These are phyloP conservation scores for Entomophthora muscae DNA, from an alignment of 371 early-diverging fungal species.

Conservation along the genomic window DNA sequence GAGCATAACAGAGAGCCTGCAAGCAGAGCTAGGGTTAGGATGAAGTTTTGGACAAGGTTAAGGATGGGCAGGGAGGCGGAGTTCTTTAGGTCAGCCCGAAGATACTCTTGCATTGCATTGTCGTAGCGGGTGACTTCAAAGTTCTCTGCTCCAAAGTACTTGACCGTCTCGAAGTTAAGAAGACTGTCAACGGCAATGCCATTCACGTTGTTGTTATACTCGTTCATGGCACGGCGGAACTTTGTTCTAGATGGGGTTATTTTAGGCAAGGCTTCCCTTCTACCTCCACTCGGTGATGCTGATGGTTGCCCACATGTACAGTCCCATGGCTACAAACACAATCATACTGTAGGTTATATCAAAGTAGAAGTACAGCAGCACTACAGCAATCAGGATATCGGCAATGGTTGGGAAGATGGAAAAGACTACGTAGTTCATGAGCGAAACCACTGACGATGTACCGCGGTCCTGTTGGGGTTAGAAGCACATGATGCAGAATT, in stretches of 20 bases:
- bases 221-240: conserved; percentile 57
- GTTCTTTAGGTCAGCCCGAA: conserved; percentile 60
- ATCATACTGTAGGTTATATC: conserved; percentile 63
- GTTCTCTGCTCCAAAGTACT: conserved; percentile 59
- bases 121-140: conserved; percentile 72
- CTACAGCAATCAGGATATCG: conserved; percentile 68
- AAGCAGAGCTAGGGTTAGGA: conserved; percentile 64
- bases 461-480: conserved; percentile 60
- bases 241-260: conserved; percentile 31
- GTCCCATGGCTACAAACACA: conserved; percentile 71
- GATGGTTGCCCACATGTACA: conserved; percentile 68
- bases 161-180: conserved; percentile 91
- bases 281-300: conserved; percentile 67
- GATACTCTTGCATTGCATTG: conserved; percentile 53
- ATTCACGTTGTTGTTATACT: conserved; percentile 49
- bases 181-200: conserved; percentile 78
- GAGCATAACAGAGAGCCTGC: conserved; percentile 61
- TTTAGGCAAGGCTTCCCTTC: not conserved
- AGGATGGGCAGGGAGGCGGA: conserved; percentile 53
- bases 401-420: conserved; percentile 76
- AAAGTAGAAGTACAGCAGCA: conserved; percentile 46
- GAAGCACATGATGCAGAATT: not conserved
- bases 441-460: conserved; percentile 48
- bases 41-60: conserved; percentile 65
- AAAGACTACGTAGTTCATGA: conserved; percentile 68